Conservation (phyloP, 192 early-diverging fungal species). For the Backusella macrospora region DNA sequence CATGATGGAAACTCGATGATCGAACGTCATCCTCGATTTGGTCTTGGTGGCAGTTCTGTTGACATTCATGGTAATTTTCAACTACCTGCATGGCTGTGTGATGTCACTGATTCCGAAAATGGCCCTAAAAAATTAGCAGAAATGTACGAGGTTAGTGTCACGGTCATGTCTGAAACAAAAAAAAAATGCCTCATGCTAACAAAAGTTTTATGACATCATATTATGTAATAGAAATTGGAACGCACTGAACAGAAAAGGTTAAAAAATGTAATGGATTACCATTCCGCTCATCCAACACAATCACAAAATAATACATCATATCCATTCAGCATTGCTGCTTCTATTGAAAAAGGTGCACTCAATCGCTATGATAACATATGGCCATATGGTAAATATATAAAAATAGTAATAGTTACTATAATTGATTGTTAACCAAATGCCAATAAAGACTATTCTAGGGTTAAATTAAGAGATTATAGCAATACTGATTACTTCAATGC, state of each 20-base stretch:
- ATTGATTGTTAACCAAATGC: not conserved
- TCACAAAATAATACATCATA: conserved; percentile 46
- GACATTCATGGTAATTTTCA: not conserved
- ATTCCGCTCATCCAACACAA: conserved; percentile 40
- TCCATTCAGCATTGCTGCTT: conserved; percentile 72
- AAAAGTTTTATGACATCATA: conserved; percentile 5
- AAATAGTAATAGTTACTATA: not conserved
- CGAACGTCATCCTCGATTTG: conserved; percentile 14
- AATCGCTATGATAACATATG: conserved; percentile 85
- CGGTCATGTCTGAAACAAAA: conserved; percentile 8
- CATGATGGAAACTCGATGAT: too few relatives aligned
- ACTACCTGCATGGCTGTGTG: conserved; percentile 20
- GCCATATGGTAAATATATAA: conserved; percentile 67
- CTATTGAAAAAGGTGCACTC: conserved; percentile 68
- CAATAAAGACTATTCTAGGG: conserved; percentile 35
- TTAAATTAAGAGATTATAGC: conserved; percentile 42
- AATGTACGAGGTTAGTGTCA: conserved; percentile 31
- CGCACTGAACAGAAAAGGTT: conserved; percentile 65
- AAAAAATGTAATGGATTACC: conserved; percentile 59
- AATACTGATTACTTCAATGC: conserved; percentile 57
- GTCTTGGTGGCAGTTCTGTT: conserved; percentile 10
- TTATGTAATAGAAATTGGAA: conserved; percentile 49
- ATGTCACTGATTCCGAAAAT: conserved; percentile 10
- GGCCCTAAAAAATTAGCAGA: conserved; percentile 34
- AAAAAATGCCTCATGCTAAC: not conserved